Evolutionary conservation across 1,139 yeast species (phyloP).

Genomic region (Eremothecium sinecaudum): DNA sequence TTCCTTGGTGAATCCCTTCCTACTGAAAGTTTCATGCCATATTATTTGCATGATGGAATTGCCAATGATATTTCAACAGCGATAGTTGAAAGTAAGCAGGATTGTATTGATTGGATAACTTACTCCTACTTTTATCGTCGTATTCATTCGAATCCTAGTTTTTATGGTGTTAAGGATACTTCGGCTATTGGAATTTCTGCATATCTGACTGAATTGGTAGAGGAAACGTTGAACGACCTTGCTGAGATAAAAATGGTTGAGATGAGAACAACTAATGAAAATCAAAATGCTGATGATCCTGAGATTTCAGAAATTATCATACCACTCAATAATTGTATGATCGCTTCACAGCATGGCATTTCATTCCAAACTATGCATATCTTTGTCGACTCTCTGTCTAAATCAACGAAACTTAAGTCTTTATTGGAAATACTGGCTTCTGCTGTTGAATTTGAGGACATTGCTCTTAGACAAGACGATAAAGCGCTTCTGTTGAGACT

Average conservation of each 20-base stretch:
- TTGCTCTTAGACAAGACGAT: conserved; percentile 59
- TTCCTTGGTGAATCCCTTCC: conserved; percentile 73
- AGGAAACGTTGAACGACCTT: conserved; percentile 59
- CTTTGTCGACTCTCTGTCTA: conserved; percentile 40
- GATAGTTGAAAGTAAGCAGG: conserved; percentile 63
- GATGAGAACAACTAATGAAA: conserved; percentile 35
- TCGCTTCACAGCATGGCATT: conserved; percentile 64
- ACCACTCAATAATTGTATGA: conserved; percentile 62
- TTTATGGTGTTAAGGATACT: conserved; percentile 63
- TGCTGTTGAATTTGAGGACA: conserved; percentile 57
- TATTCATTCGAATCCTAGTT: conserved; percentile 74
- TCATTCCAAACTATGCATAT: conserved; percentile 59
- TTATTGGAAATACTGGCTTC: conserved; percentile 52
- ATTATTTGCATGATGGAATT: conserved; percentile 54
- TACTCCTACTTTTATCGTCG: conserved; percentile 77
- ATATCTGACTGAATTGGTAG: conserved; percentile 75
- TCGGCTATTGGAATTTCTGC: conserved; percentile 66
- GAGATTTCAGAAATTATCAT: conserved; percentile 41
- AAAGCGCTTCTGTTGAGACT: conserved; percentile 40
- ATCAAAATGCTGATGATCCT: conserved; percentile 31
- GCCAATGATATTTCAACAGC: conserved; percentile 61
- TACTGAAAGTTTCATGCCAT: conserved; percentile 64
- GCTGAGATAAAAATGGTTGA: conserved; percentile 56
- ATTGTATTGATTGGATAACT: conserved; percentile 85
- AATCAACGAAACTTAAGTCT: conserved; percentile 49